A percentile compares a stretch with the other conserved stretches of the same genome.
phyloP scores from a whole-genome alignment of 345 rosid genomes.

The Odontarrhena argentea region DNA sequence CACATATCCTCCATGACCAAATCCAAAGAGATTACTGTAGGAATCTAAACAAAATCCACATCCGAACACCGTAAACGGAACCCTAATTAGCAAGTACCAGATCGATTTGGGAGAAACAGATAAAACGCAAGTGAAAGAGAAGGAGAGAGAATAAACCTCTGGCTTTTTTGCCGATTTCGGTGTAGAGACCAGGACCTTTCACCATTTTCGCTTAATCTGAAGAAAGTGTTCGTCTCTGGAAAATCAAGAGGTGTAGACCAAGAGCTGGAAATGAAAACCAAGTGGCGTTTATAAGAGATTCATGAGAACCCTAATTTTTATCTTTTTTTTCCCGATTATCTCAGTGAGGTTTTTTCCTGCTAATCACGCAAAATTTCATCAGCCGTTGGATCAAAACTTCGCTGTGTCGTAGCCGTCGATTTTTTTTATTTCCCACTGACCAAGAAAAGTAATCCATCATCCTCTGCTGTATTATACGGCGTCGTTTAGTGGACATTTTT shows the following conservation, averaged over 20 bases:
- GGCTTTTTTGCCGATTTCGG: conserved; percentile 92
- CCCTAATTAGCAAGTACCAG: background rate
- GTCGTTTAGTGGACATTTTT: conserved; percentile 1
- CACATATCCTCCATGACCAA: background rate
- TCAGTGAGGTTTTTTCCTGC: background rate
- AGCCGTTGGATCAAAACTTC: conserved; percentile 32
- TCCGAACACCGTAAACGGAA: background rate
- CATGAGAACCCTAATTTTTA: conserved; percentile 34
- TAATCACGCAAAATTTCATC: conserved; percentile 17
- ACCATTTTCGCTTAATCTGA: conserved; percentile 46
- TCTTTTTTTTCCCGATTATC: background rate
- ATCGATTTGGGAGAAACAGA: background rate
- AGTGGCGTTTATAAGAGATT: conserved; percentile 17
- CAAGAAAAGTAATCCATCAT: background rate
- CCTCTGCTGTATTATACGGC: conserved; percentile 21
- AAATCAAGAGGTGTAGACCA: background rate
- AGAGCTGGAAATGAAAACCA: background rate
- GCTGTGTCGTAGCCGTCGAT: conserved; percentile 29
- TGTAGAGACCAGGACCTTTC: conserved; percentile 94
- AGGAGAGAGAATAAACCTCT: conserved; percentile 51
- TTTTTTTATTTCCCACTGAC: background rate
- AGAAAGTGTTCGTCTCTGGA: conserved; percentile 1
- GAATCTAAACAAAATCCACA: conserved; percentile 2
- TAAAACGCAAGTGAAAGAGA: background rate
- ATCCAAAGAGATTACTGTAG: background rate